Base-by-base conservation (phyloP, 805 yeast species). In the Candida peoriensis region DNA sequence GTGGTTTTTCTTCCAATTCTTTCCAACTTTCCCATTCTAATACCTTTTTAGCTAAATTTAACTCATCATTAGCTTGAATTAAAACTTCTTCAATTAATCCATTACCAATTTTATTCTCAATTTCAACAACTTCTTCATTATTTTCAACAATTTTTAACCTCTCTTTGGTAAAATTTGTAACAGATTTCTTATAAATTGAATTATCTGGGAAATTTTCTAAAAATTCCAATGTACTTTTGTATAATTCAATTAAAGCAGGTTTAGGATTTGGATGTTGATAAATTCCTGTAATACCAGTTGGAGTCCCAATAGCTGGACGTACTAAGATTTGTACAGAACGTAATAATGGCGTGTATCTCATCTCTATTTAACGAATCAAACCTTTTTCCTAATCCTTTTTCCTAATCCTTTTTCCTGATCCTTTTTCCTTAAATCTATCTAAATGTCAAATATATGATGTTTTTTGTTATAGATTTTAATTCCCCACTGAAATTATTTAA, bases 51-150 rank as follows among this genome's bases (percentile, higher is more conserved):
- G 84, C 79, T 48, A 86, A 70, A 37, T 68, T 70, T 49, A 75
- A 74, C 63, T 86, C 95, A 40, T 84, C 93, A 48, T 78, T 73
- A 12, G 95, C 95, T 65, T 86, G 95, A 40, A 84, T 69, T 36
- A 86, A 54, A 39, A 86, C 63, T 65, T 86, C 95, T 63, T 86
- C 95, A 43, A 85, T 78, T 50, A 86, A 72, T 2, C 95, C 95
- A 43, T 81, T 77, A 14, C 94, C 94, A 44, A 86, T 80, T 56
- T 76, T 62, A 43, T 67, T 62, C 64, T 86, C 95, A 47, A 86
- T 82, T 43, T 68, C 73, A 49, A 72, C 81, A 27, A 70, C 61
- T 35, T 76, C 72, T 44, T 78, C 85, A 41, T 72, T 72, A 29
- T 60, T 52, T 54, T 82, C 77, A 15, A 84, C 94, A 33, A 82